Evolutionary conservation across 305 asterid genomes (phyloP), one percentile per base, ranked within the genome.

Genomic region (Fraxinus paxiana): DNA sequence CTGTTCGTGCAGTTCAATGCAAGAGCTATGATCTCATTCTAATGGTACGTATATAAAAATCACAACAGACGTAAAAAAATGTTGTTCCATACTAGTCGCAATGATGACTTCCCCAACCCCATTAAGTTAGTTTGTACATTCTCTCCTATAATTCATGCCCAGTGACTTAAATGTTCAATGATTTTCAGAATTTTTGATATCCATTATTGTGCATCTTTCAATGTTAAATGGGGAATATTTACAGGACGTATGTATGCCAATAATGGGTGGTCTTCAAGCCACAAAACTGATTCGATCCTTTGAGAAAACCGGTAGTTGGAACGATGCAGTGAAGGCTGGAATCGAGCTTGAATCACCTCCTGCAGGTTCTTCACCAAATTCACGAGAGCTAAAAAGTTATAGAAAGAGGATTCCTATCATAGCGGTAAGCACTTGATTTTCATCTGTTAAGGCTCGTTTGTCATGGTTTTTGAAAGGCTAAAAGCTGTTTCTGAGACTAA

Each of bases 221-320:
- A 22, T 61, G n/a, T 13, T 61, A 7, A 61, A 61, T 9, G 71
- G 30, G 71, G 33, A 26, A 67, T 5, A 30, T 30, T 28, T 84
- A 82, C 87, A 95, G 98, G 98, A 95, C 79, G 97, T 95, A 24
- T 93, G 89, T 86, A 95, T 95, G 98, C 98, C 98, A 17, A 93
- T 90, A 77, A 91, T 95, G 98, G 93, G 91, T 85, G 98, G 98
- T 28, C 94, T 92, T 76, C 89, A 93, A 88, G 98, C 98, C 4
- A 93, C 98, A 9, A 87, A 92, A 84, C 56, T 92, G 65, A 95
- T 95, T 79, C 90, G 98, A 70, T 92, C 97, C 1, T 95, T 80
- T 8, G 98, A 95, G 87, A 91, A 93, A 88, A 89, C 94, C 0
- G 98, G 98, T 22, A 91, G 86, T 70, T 95, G 97, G 98, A 95